Evolutionary conservation across 371 early-diverging fungal genomes (phyloP).

Genomic region (Nematocida ironsii): DNA sequence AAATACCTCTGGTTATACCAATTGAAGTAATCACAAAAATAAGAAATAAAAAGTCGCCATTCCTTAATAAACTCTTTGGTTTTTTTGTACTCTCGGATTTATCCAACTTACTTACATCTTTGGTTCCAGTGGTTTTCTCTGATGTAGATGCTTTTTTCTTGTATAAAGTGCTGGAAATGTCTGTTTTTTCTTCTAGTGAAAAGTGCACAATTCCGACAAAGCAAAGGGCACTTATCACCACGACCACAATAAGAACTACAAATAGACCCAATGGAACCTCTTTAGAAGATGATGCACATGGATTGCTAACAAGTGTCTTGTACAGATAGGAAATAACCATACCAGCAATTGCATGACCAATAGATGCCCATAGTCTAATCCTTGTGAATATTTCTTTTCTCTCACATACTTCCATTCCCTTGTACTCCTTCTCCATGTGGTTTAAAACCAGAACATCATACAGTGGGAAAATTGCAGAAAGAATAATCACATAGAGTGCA

Average conservation of each 20-base stretch:
- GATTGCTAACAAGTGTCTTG: not conserved
- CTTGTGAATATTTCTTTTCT: conserved; percentile 54
- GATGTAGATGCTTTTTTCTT: not conserved
- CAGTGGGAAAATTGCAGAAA: conserved; percentile 51
- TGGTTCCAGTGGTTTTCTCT: not conserved
- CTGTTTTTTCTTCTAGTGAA: conserved; percentile 15
- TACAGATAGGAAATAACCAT: conserved; percentile 32
- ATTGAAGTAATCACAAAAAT: conserved; percentile 38
- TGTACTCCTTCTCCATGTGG: conserved; percentile 30
- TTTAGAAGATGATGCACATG: not conserved
- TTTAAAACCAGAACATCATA: conserved; percentile 46
- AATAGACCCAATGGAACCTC: not conserved
- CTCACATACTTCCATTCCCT: conserved; percentile 1
- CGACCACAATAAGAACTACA: conserved; percentile 12
- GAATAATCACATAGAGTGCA: conserved; percentile 10
- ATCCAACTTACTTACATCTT: not conserved
- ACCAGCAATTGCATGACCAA: conserved; percentile 52
- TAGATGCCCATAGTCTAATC: conserved; percentile 54
- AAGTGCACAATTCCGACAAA: conserved; percentile 17
- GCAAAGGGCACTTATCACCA: not conserved
- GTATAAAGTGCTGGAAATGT: not conserved
- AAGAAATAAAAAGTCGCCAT: conserved; percentile 21
- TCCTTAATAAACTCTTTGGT: conserved; percentile 7
- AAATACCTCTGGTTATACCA: conserved; percentile 45
- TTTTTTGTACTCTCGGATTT: not conserved